phyloP scores from a whole-genome alignment of 495 filamentous ascomycete species.

The Hypoxylon trugodes region DNA sequence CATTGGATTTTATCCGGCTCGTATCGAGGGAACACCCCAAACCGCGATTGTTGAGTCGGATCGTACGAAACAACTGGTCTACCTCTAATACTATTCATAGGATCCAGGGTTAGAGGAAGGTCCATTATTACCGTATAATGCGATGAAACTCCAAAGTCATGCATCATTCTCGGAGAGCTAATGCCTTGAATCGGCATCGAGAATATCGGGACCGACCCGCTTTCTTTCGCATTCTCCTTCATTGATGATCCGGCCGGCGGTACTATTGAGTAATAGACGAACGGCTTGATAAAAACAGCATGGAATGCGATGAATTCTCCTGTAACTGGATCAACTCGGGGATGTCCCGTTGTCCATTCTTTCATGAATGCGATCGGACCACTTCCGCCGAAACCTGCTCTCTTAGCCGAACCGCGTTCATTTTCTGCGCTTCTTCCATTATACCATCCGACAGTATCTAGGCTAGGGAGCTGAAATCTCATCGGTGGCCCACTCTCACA shows the following conservation, averaged over 20 bases:
- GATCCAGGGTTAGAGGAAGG: slow-evolving; percentile 69
- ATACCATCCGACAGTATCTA: slow-evolving; percentile 74
- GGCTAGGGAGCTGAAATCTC: slow-evolving; percentile 63
- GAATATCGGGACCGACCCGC: slow-evolving; percentile 23
- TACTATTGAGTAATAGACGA: slow-evolving; percentile 71
- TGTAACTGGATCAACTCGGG: slow-evolving; percentile 66
- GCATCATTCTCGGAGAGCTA: slow-evolving; percentile 72
- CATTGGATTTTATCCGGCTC: slow-evolving; percentile 62
- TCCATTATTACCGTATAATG: slow-evolving; percentile 71
- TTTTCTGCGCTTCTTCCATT: slow-evolving; percentile 62
- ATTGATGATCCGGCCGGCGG: slow-evolving; percentile 33
- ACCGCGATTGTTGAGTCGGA: slow-evolving; percentile 59
- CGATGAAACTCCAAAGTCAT: slow-evolving; percentile 71
- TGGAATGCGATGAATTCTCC: slow-evolving; percentile 72
- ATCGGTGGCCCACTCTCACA: slow-evolving; percentile 75
- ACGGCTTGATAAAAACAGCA: slow-evolving; percentile 65
- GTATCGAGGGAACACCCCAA: slow-evolving; percentile 70
- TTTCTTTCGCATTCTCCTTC: slow-evolving; percentile 25
- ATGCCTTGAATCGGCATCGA: slow-evolving; percentile 59
- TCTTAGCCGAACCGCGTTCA: slow-evolving; percentile 40
- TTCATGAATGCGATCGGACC: slow-evolving; percentile 64
- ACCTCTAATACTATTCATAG: slow-evolving; percentile 61
- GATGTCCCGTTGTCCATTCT: slow-evolving; percentile 76
- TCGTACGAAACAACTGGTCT: slow-evolving; percentile 65
- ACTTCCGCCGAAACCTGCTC: slow-evolving; percentile 56